Conservation (phyloP, 192 early-diverging fungal species). For the Chytriomyces sp. region DNA sequence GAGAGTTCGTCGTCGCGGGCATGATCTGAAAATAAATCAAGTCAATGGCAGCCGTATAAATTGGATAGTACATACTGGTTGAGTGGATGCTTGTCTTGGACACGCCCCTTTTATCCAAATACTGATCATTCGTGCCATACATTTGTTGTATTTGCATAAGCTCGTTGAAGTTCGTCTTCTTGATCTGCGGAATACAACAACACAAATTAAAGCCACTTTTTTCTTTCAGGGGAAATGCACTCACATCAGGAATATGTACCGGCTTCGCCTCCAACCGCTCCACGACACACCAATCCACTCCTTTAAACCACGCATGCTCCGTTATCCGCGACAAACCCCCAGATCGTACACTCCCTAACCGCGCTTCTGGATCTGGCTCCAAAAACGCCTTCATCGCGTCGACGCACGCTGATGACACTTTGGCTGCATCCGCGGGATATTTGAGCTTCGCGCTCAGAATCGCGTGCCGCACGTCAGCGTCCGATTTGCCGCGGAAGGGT, state of each 20-base stretch:
- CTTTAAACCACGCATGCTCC: neutral
- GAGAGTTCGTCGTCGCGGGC: neutral
- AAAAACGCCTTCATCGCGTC: neutral
- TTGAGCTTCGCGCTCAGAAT: neutral
- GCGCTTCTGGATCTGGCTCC: neutral
- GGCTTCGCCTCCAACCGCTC: slow-evolving; percentile 1
- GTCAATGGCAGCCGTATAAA: neutral
- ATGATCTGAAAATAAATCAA: neutral
- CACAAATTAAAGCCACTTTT: neutral
- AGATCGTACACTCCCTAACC: neutral
- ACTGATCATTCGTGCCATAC: neutral
- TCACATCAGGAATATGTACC: neutral
- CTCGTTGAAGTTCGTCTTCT: neutral
- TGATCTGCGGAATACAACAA: neutral
- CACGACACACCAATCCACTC: neutral
- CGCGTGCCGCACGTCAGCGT: neutral
- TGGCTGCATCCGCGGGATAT: neutral
- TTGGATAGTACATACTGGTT: neutral
- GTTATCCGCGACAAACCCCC: neutral
- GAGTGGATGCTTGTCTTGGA: neutral
- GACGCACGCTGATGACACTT: neutral
- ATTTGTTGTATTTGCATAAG: neutral
- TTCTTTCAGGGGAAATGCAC: too few species aligned
- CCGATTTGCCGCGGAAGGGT: neutral
- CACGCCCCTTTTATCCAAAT: neutral